Evolutionary conservation across 805 yeast species (phyloP).

Genomic region (Metschnikowia proteae): DNA sequence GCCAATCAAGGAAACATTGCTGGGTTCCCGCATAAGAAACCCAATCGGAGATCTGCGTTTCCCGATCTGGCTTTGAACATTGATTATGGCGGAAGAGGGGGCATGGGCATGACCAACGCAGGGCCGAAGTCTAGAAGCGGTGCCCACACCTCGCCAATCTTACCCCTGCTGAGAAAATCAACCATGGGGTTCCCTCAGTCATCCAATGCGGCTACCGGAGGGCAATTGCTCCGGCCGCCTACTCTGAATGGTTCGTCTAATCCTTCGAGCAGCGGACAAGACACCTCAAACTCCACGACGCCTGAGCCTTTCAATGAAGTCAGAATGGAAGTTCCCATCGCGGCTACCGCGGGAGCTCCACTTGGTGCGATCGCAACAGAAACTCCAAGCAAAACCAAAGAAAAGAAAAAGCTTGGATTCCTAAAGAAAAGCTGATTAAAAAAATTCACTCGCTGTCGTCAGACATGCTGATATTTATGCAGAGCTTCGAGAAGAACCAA

Average conservation of each 20-base stretch:
- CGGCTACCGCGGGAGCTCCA: slow-evolving; percentile 22
- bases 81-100: slow-evolving; percentile 46
- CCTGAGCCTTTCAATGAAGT: slow-evolving; percentile 18
- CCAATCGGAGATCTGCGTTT: slow-evolving; percentile 35
- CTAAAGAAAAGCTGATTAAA: slow-evolving; percentile 14
- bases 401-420: slow-evolving; percentile 29
- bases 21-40: slow-evolving; percentile 24
- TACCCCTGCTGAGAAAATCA: slow-evolving; percentile 17
- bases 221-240: slow-evolving; percentile 10
- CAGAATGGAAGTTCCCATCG: slow-evolving; percentile 18
- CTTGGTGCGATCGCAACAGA: slow-evolving; percentile 26
- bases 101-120: slow-evolving; percentile 40
- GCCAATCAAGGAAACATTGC: slow-evolving; percentile 4
- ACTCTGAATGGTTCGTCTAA: slow-evolving; percentile 9
- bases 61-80: slow-evolving; percentile 31
- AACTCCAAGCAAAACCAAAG: slow-evolving; percentile 13
- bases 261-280: slow-evolving; percentile 23
- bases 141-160: slow-evolving; percentile 16
- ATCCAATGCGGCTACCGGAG: not conserved
- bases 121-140: slow-evolving; percentile 15
- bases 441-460: too few species aligned
- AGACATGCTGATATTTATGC: too few species aligned
- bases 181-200: slow-evolving; percentile 1
- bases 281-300: slow-evolving; percentile 22
- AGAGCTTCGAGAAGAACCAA: too few species aligned